phyloP scores from a whole-genome alignment of 345 rosid genomes.

The Nephelium lappaceum region DNA sequence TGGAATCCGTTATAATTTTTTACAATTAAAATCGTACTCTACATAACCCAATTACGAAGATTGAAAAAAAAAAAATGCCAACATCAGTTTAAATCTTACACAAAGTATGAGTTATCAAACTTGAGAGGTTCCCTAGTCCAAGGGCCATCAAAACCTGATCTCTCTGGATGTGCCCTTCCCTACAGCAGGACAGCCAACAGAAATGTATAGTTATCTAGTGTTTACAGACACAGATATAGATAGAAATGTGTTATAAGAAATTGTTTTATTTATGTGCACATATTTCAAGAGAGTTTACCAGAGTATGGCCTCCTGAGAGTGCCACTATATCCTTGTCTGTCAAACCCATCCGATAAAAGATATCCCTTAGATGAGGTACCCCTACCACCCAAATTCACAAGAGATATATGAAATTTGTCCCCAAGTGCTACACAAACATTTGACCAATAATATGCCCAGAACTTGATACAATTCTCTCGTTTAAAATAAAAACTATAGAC shows the following conservation, averaged over 20 bases:
- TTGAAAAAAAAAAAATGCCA: not conserved
- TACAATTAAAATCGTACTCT: not conserved
- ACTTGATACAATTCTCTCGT: not conserved
- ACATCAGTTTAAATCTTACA: conserved; percentile 48
- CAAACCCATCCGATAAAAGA: conserved; percentile 88
- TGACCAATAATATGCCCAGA: not conserved
- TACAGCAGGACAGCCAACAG: conserved; percentile 31
- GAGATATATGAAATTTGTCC: not conserved
- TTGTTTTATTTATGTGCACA: not conserved
- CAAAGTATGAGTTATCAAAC: conserved; percentile 92
- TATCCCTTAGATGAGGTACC: conserved; percentile 68
- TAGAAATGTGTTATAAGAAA: not conserved
- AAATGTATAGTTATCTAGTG: conserved; percentile 7
- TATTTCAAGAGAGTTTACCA: conserved; percentile 32
- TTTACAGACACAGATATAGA: not conserved
- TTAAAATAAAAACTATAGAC: not conserved
- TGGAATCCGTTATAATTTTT: conserved; percentile 22
- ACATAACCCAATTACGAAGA: not conserved
- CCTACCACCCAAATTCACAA: conserved; percentile 45
- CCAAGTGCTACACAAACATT: not conserved
- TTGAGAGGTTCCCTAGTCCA: conserved; percentile 94
- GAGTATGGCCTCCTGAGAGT: conserved; percentile 57
- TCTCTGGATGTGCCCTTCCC: conserved; percentile 94
- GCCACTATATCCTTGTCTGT: conserved; percentile 91
- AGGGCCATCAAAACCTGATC: conserved; percentile 97